Percentiles rank a stretch among this genome's conserved stretches.
These are phyloP conservation scores for Tulasnella sp. DNA, from an alignment of 768 basidiomycete species.

Conservation along the genomic window DNA sequence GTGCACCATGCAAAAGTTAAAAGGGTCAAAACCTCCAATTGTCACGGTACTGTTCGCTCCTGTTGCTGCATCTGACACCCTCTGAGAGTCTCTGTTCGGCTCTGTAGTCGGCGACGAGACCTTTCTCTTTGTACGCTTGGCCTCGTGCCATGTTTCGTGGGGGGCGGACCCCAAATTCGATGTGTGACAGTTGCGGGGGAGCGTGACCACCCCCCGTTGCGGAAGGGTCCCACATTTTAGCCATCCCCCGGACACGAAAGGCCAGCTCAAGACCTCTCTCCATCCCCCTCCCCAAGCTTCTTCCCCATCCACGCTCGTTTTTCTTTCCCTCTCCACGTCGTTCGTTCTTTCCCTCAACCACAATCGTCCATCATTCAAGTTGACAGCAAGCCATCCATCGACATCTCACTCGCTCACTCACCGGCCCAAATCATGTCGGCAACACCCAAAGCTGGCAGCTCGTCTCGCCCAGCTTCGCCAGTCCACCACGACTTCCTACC, in stretches of 20 bases:
- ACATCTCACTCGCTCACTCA: no score
- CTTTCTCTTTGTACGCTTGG: no score
- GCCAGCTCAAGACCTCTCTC: background rate
- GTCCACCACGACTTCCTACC: slow-evolving; percentile 2
- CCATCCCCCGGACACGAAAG: background rate
- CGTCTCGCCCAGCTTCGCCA: background rate
- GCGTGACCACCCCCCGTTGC: background rate
- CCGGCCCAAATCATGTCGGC: background rate
- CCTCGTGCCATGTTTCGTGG: background rate
- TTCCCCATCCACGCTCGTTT: background rate
- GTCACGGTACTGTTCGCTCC: no score
- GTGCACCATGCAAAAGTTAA: background rate
- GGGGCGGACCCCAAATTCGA: background rate
- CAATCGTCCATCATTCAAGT: background rate
- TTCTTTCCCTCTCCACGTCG: no score
- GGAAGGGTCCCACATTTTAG: slow-evolving; percentile 1
- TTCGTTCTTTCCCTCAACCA: no score
- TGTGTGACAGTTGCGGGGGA: background rate
- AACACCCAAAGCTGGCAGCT: background rate
- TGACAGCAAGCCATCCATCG: no score
- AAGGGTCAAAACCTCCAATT: background rate
- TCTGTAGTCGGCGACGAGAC: no score
- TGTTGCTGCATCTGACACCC: no score
- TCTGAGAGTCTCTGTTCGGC: no score
- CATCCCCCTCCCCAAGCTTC: background rate